Base-by-base conservation (phyloP, 2,329 filamentous ascomycete genomes). In the Thyridium curvatum region DNA sequence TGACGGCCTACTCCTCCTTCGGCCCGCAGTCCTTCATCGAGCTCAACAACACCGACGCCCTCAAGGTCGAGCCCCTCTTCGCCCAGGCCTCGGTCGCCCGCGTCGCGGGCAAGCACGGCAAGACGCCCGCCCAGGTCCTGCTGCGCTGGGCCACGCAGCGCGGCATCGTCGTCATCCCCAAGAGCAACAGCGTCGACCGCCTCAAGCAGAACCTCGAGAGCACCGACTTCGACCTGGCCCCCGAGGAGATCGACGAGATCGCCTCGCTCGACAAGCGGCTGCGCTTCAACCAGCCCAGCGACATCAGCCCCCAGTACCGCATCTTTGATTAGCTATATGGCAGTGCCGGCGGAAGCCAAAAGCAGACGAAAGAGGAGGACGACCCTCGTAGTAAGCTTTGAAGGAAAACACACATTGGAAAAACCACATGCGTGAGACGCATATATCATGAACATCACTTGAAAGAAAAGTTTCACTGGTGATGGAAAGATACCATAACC, bases 61-160 rank as follows among this genome's bases (percentile, higher is more conserved):
- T 83, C 69, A 79, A 37, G 29, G 29, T 32, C 37, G 30, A 39
- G 37, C 26, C 41, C 29, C 41, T 42, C 32, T 42, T 42, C 37
- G 39, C 41, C 18, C 41, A 42, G 60, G 63, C 74, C 21, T 63
- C 72, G 38, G 71, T 94, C 60, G 78, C 73, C 51, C 58, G 52
- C 37, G 73, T 90, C 45, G 82, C 86, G 14, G 61, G 72, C 52
- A 88, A 85, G 69, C 70, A 86, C 55, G 67, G 67, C 59, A 87
- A 84, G 71, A 79, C 81, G 8, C 72, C 86, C 7, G 84, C 86
- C 13, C 88, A 95, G 73, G 73, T 94, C 18, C 73, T 94, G 44
- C 72, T 95, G 49, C 77, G 88, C 52, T 95, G 89, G 89, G 79
- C 87, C 16, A 94, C 88, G 13, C 87, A 94, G 72, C 75, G 84